These are phyloP conservation scores for Prunus armeniaca DNA, from an alignment of 306 rosid species.

Conservation along the genomic window DNA sequence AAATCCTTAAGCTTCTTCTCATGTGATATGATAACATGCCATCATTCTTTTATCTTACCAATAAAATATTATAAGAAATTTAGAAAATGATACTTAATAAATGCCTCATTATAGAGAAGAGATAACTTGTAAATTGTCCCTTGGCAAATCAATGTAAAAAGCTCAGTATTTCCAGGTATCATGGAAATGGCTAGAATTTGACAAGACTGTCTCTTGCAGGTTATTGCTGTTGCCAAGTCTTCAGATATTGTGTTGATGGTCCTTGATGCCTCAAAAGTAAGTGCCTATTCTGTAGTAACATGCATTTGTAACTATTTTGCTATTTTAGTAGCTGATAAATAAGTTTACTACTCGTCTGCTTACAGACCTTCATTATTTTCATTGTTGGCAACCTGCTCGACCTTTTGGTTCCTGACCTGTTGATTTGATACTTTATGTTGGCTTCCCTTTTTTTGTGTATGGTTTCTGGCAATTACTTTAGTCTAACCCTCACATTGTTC, in stretches of 20 bases:
- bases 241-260: conserved; percentile 97
- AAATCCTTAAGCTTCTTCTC: conserved; percentile 20
- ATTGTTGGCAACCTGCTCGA: not conserved
- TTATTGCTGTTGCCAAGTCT: conserved; percentile 99
- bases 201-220: conserved; percentile 47
- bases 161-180: conserved; percentile 14
- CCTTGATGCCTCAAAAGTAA: conserved; percentile 97
- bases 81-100: not conserved
- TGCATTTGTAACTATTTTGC: conserved; percentile 7
- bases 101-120: not conserved
- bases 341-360: conserved; percentile 6
- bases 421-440: conserved; percentile 1
- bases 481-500: conserved; percentile 10
- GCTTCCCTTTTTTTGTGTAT: not conserved
- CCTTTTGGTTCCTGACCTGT: not conserved
- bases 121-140: not conserved
- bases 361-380: not conserved
- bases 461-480: conserved; percentile 10
- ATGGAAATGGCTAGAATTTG: conserved; percentile 20
- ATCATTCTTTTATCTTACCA: not conserved
- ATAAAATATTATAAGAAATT: not conserved
- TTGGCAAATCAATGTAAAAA: not conserved
- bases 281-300: conserved; percentile 15
- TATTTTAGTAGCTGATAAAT: conserved; percentile 18
- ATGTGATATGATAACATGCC: conserved; percentile 13